Evolutionary conservation across 83 land plant species (phyloP), one percentile per base, ranked within the genome.

Genomic region (Isoetes engelmannii): DNA sequence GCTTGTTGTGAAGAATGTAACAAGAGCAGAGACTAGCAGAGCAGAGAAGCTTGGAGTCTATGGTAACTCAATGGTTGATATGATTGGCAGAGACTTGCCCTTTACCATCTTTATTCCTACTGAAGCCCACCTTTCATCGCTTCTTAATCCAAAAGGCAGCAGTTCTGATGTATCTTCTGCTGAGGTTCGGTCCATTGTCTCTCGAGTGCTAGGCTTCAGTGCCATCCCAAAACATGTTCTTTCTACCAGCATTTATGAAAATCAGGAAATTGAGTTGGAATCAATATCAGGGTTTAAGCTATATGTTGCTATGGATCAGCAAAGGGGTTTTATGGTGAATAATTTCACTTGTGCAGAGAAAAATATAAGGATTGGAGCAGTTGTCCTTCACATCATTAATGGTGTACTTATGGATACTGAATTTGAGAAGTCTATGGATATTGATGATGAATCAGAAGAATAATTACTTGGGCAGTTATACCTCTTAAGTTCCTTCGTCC

Each of bases 21-120:
- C n/a, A 12, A 7, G 5, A 5, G 5, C n/a, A 15, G 5, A 21
- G 12, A 28, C 64, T 46, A 61, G 45, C 21, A 28, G 4, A 5
- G 64, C 28, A 61, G 45, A 15, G 5, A 15, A 5, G 45, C 50
- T 65, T 15, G 79, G 79, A 1, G 49, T 7, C 19, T 76, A 61
- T 21, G 90, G 94, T 4, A 71, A 83, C n/a, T 68, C 78, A 75
- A 76, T 92, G 97, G 28, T 92, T 5, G 76, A 63, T 3, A 89
- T 92, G 90, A 57, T 91, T 58, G 74, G 67, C 0, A 81, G 84
- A 0, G 88, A 85, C 67, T 80, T 89, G 45, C 83, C 94, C 13
- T 92, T 92, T 67, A 92, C 97, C 1, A 47, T 89, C n/a, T 92
- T 92, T 68, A 71, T 86, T 15, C 94, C 97, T 9, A 81, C 88